Evolutionary conservation across 2,329 filamentous ascomycete genomes (phyloP).

Genomic region (Fusarium mangiferae): DNA sequence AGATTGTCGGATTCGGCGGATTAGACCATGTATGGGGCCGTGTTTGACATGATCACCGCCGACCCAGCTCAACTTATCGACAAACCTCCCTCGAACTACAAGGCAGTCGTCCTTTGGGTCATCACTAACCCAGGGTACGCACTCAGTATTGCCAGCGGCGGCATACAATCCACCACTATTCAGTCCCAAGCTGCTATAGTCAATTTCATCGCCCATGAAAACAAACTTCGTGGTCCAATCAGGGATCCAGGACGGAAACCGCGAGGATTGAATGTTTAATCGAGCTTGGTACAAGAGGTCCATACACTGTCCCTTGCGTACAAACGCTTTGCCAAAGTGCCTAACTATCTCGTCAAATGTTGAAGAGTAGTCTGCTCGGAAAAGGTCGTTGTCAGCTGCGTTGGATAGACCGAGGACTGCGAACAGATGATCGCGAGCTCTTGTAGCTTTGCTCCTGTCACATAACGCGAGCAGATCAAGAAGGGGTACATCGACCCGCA

Average conservation of each 20-base stretch:
- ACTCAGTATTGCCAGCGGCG: neutral
- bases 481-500: neutral
- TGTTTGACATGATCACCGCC: neutral
- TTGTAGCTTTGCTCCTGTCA: neutral
- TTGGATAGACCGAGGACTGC: accelerated
- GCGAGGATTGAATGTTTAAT: neutral
- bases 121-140: neutral
- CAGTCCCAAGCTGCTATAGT: accelerated
- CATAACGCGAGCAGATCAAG: neutral
- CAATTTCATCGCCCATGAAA: neutral
- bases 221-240: neutral
- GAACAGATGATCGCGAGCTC: neutral
- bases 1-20: neutral
- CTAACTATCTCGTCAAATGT: neutral
- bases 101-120: neutral
- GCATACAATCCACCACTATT: neutral
- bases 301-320: neutral
- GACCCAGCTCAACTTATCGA: neutral
- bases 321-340: neutral
- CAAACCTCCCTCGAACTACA: neutral
- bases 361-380: neutral
- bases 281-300: neutral
- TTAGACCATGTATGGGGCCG: neutral
- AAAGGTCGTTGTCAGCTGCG: accelerated
- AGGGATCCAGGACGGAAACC: neutral